Conservation (phyloP, 441 rosid species). For the Adansonia gregorii region DNA sequence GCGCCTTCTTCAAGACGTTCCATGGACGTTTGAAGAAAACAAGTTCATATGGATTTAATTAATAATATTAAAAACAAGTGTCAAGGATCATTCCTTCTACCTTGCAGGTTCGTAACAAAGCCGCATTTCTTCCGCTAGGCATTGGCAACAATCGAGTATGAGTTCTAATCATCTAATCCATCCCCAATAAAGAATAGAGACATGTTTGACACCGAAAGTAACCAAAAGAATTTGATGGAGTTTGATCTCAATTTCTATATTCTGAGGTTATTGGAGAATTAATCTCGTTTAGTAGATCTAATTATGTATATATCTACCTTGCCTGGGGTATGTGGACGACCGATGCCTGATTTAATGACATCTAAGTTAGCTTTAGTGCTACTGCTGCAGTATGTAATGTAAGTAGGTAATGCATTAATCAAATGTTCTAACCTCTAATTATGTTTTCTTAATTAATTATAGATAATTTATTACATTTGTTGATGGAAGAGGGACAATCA, state of each 20-base stretch:
- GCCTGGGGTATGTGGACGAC: no score
- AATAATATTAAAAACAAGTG: conserved; percentile 35
- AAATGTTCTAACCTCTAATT: no score
- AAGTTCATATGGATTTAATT: not conserved
- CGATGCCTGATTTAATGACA: no score
- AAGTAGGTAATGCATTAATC: no score
- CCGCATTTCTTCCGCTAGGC: conserved; percentile 68
- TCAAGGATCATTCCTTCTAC: conserved; percentile 46
- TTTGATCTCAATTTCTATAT: not conserved
- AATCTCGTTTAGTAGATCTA: not conserved
- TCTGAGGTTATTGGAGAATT: not conserved
- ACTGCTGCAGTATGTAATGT: no score
- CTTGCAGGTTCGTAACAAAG: conserved; percentile 76
- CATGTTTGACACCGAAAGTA: not conserved
- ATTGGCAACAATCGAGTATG: conserved; percentile 26
- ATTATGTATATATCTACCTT: not conserved
- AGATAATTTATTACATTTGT: no score
- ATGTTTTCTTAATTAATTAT: no score
- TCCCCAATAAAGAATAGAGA: not conserved
- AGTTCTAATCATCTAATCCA: not conserved
- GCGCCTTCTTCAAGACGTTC: not conserved
- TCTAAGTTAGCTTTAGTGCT: no score
- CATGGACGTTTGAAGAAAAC: not conserved
- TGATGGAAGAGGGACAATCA: no score
- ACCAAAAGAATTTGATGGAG: not conserved